These are phyloP conservation scores for Papiliotrema terrestris DNA, from an alignment of 1,284 basidiomycete genomes.

Conservation along the genomic window DNA sequence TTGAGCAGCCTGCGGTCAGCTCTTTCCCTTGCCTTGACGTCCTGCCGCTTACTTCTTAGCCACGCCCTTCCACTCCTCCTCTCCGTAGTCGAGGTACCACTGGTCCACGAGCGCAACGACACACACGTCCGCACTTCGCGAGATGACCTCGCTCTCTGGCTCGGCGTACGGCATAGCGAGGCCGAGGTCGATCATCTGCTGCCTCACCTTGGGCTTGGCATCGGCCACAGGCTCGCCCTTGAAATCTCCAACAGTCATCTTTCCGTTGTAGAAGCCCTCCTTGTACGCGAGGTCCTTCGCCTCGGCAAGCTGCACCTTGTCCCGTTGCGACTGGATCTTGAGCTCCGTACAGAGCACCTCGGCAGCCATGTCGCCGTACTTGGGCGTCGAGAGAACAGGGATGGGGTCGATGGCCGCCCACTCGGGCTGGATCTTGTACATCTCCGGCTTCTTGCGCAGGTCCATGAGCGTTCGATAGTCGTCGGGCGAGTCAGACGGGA, in stretches of 20 bases:
- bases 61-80: slow-evolving; percentile 77
- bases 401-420: slow-evolving; percentile 86
- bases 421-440: slow-evolving; percentile 88
- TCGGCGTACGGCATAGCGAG: slow-evolving; percentile 90
- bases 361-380: slow-evolving; percentile 89
- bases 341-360: slow-evolving; percentile 81
- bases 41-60: slow-evolving; percentile 66
- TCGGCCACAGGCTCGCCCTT: slow-evolving; percentile 83
- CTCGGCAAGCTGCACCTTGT: slow-evolving; percentile 85
- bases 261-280: slow-evolving; percentile 94
- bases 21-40: neutral
- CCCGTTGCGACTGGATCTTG: slow-evolving; percentile 95
- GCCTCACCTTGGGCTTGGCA: slow-evolving; percentile 84
- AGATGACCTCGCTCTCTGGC: slow-evolving; percentile 88
- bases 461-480: slow-evolving; percentile 90
- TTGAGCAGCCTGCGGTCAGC: slow-evolving; percentile 62
- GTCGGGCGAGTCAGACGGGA: slow-evolving; percentile 97
- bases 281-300: slow-evolving; percentile 98
- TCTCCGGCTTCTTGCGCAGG: slow-evolving; percentile 93
- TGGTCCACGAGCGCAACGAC: slow-evolving; percentile 98
- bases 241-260: slow-evolving; percentile 84
- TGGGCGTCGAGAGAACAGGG: slow-evolving; percentile 81
- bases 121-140: slow-evolving; percentile 89
- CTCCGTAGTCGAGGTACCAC: slow-evolving; percentile 99
- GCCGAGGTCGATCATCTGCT: slow-evolving; percentile 73